Percentiles rank a stretch among this genome's conserved stretches.
Evolutionary conservation across 139 green algal species (phyloP).

Genomic region (Monoraphidium neglectum): DNA sequence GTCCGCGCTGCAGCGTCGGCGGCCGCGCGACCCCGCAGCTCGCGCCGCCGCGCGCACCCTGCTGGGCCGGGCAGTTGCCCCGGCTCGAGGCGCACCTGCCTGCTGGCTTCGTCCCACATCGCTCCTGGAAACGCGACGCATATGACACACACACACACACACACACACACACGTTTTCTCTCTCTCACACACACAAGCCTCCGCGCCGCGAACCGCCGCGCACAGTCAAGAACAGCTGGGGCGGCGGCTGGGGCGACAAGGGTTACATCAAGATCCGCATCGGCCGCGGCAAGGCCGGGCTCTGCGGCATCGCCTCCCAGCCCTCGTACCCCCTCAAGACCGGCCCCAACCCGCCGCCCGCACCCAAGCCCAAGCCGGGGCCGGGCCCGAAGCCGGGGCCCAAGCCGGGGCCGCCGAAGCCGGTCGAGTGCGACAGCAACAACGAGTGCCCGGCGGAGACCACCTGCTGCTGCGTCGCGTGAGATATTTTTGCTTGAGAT

Average conservation of each 20-base stretch:
- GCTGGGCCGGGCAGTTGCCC: too few species aligned
- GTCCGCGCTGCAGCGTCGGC: too few species aligned
- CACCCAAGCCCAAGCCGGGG: background rate
- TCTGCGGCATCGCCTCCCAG: constrained; percentile 92
- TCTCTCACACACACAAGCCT: too few species aligned
- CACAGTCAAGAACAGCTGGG: too few species aligned
- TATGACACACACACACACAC: too few species aligned
- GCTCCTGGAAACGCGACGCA: too few species aligned
- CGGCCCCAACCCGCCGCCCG: constrained; percentile 54
- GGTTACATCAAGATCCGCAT: constrained; percentile 37
- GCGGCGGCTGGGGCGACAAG: constrained; percentile 69
- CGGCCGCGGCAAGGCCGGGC: constrained; percentile 50
- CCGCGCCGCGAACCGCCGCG: too few species aligned
- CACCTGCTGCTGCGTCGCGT: constrained; percentile 36
- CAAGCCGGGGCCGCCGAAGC: background rate
- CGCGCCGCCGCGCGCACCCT: too few species aligned
- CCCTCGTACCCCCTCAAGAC: constrained; percentile 93
- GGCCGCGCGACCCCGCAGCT: too few species aligned
- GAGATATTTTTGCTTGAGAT: background rate
- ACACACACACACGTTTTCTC: too few species aligned
- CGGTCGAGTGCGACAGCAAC: constrained; percentile 13
- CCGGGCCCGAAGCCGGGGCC: background rate
- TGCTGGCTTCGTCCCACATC: too few species aligned
- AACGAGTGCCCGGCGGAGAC: constrained; percentile 19
- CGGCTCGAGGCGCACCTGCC: too few species aligned